Percentiles rank a stretch among this genome's conserved stretches.
Evolutionary conservation across 805 yeast species (phyloP).

Genomic region (Yarrowia phangngaensis): DNA sequence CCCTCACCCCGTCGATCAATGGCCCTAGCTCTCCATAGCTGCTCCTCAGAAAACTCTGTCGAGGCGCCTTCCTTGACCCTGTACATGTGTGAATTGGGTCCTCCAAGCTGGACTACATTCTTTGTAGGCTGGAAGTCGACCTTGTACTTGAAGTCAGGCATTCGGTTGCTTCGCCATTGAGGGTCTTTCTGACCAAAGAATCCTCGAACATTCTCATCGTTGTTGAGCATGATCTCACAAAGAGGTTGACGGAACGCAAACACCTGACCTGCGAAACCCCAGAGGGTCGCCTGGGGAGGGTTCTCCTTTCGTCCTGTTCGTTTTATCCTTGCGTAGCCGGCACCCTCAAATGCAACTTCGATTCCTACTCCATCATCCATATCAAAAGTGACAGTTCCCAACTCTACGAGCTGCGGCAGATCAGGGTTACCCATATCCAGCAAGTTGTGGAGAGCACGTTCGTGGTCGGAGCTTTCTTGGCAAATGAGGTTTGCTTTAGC

Average conservation of each 20-base stretch:
- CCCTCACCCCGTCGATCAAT: too few relatives aligned
- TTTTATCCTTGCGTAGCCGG: conserved; percentile 13
- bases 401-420: conserved; percentile 8
- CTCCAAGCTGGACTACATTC: conserved; percentile 2
- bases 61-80: conserved; percentile 4
- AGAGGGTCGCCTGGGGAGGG: neutral
- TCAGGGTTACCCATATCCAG: neutral
- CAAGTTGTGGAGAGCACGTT: neutral
- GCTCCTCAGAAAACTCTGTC: neutral
- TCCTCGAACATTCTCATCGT: neutral
- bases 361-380: conserved; percentile 7
- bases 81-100: neutral
- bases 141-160: neutral
- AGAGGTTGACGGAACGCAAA: conserved; percentile 24
- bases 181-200: conserved; percentile 14
- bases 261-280: conserved; percentile 22
- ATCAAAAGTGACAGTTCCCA: neutral
- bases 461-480: neutral
- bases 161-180: conserved; percentile 7
- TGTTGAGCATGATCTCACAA: conserved; percentile 14
- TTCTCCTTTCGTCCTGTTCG: neutral
- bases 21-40: too few relatives aligned
- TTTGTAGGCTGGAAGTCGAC: neutral
- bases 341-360: conserved; percentile 16
- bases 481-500: neutral